Base-by-base conservation (phyloP, 306 rosid genomes). In the Quercus bicolor region DNA sequence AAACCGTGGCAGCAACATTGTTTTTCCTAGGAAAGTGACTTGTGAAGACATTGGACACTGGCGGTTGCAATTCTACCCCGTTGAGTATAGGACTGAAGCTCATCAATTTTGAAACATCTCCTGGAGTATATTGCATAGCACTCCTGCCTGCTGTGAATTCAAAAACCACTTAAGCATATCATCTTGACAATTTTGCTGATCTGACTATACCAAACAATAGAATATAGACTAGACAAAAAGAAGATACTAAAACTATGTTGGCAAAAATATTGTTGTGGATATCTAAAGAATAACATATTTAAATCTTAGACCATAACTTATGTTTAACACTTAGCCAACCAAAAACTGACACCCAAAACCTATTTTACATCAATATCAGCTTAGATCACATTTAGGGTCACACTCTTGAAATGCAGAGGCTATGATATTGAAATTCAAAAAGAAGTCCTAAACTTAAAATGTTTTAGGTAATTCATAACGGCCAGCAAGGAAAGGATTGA, bases 41-140 rank as follows among this genome's bases (percentile, higher is more conserved):
- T 55, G 88, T 84, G 70, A 76, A 71, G 72, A 69, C 68, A 62
- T 65, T 81, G 70, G 94, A 86, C 62, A 85, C 81, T 77, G 81
- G 79, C 75, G 70, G 85, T 74, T 83, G 91, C 83, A 83, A 78
- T 77, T 89, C 89, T 20, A 75, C 82, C 70, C 92, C 92, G 72
- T 88, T 83, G 73, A 83, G 79, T 80, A 77, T 74, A 28, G 93
- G 90, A 45, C 88, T 80, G 84, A 87, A 90, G 83, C 86, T 88
- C 86, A 74, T 86, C 77, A 93, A 68, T 85, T 88, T 89, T 31
- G 88, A 91, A 77, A 79, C 85, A 77, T 89, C 96, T 75, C 88
- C 98, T n/a, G 97, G 68, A 70, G 89, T 77, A 89, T 96, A 96
- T 78, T 88, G 92, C 93, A 93, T 78, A 40, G 86, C 85, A 86